Conservation (phyloP, 805 yeast genomes). For the Monosporozyma yasuniensis region DNA sequence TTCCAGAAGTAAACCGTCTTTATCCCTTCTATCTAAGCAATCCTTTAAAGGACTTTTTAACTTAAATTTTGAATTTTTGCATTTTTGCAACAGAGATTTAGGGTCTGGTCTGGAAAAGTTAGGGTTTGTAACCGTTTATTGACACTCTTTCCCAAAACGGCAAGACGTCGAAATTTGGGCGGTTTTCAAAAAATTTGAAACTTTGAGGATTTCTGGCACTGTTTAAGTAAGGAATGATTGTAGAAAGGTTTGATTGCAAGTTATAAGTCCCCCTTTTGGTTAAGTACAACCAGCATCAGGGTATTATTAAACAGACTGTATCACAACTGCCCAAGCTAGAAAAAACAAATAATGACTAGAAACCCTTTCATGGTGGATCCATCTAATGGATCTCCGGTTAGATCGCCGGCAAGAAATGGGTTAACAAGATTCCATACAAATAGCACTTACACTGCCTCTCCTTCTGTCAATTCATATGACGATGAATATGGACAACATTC, state of each 20-base stretch:
- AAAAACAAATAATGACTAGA: conserved; percentile 17
- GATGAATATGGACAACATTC: background rate
- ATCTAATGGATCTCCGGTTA: conserved; percentile 21
- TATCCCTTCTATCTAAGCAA: too few relatives aligned
- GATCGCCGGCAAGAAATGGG: conserved; percentile 22
- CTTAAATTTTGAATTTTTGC: too few relatives aligned
- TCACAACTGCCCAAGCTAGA: too few relatives aligned
- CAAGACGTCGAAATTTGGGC: background rate
- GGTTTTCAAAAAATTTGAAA: background rate
- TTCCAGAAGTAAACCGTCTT: too few relatives aligned
- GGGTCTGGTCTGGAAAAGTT: background rate
- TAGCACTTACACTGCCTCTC: conserved; percentile 6
- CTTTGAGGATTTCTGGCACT: background rate
- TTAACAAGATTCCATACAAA: conserved; percentile 24
- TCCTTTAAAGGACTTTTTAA: too few relatives aligned
- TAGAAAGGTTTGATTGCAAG: too few relatives aligned
- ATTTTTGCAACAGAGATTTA: background rate
- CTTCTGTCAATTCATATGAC: background rate
- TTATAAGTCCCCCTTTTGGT: background rate
- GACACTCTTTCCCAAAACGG: background rate
- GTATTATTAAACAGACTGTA: too few relatives aligned
- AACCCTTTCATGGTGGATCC: conserved; percentile 31
- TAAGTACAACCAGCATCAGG: too few relatives aligned
- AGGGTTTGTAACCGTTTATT: background rate
- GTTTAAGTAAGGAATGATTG: too few relatives aligned